phyloP scores from a whole-genome alignment of 495 filamentous ascomycete species.

The Aspergillus bridgeri region DNA sequence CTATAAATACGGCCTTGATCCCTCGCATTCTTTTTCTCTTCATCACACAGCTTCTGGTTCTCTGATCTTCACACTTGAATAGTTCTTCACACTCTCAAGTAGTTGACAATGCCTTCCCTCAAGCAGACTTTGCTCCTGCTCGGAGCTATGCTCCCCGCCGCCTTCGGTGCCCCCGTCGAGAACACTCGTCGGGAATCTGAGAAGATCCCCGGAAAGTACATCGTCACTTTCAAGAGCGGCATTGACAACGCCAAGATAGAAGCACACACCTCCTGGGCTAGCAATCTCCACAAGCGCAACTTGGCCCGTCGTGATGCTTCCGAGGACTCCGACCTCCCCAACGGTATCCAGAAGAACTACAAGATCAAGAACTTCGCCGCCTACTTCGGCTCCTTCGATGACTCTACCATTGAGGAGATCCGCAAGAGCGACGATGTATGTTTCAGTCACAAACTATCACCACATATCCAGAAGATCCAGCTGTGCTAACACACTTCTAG shows the following conservation, averaged over 20 bases:
- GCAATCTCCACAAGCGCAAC: constrained; percentile 22
- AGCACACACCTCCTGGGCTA: constrained; percentile 22
- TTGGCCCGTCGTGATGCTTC: constrained; percentile 15
- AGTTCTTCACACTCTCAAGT: constrained; percentile 4
- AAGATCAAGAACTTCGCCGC: constrained; percentile 72
- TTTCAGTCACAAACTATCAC: constrained; percentile 12
- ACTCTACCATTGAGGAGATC: constrained; percentile 73
- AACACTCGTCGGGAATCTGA: constrained; percentile 12
- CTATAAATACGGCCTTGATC: constrained; percentile 11
- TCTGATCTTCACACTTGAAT: neutral
- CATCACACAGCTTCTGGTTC: constrained; percentile 7
- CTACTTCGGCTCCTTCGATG: constrained; percentile 83
- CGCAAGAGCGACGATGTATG: constrained; percentile 81
- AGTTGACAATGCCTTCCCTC: constrained; percentile 22
- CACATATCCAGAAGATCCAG: neutral
- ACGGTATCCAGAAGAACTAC: constrained; percentile 76
- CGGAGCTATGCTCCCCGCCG: constrained; percentile 23
- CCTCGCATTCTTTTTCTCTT: constrained; percentile 13
- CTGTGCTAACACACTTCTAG: constrained; percentile 20
- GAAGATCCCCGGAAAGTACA: constrained; percentile 27
- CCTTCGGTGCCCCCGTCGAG: constrained; percentile 18
- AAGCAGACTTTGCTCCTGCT: constrained; percentile 26
- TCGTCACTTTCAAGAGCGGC: constrained; percentile 26
- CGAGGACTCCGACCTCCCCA: constrained; percentile 5
- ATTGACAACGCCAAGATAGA: constrained; percentile 18